Conservation (phyloP, 495 filamentous ascomycete genomes). For the Hypoxylon trugodes region DNA sequence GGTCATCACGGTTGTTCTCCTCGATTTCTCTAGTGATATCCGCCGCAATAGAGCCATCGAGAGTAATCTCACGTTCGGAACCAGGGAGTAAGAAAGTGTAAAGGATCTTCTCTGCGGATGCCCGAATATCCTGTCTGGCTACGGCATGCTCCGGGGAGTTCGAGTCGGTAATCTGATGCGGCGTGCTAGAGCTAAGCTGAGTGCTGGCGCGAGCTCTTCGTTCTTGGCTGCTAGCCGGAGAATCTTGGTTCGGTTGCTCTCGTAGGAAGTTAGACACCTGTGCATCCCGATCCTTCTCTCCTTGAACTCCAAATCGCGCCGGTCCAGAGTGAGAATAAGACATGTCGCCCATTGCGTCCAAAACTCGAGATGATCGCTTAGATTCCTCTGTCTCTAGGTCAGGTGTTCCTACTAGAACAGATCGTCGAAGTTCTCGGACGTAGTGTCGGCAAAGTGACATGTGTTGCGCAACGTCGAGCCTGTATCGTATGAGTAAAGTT, state of each 20-base stretch:
- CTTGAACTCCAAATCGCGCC: slow-evolving; percentile 59
- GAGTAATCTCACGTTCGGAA: slow-evolving; percentile 91
- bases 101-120: slow-evolving; percentile 95
- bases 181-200: slow-evolving; percentile 56
- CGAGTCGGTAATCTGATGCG: slow-evolving; percentile 66
- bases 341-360: slow-evolving; percentile 76
- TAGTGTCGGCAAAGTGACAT: slow-evolving; percentile 98
- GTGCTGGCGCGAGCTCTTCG: slow-evolving; percentile 74
- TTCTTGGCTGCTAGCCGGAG: slow-evolving; percentile 74
- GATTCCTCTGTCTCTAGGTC: slow-evolving; percentile 84
- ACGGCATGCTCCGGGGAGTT: slow-evolving; percentile 87
- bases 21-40: slow-evolving; percentile 86
- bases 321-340: slow-evolving; percentile 64
- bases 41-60: slow-evolving; percentile 84
- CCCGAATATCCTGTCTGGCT: slow-evolving; percentile 82
- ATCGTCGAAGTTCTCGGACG: slow-evolving; percentile 92
- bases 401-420: slow-evolving; percentile 90
- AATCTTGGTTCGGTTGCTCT: slow-evolving; percentile 72
- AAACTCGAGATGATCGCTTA: slow-evolving; percentile 80
- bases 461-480: slow-evolving; percentile 99
- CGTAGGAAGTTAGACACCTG: slow-evolving; percentile 89
- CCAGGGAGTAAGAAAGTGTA: slow-evolving; percentile 94
- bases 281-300: slow-evolving; percentile 77
- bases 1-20: slow-evolving; percentile 88
- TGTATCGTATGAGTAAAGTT: slow-evolving; percentile 46